Percentiles rank a stretch among this genome's conserved stretches.
Evolutionary conservation across 768 basidiomycete genomes (phyloP).

Genomic region (Macrocybe gigantea): DNA sequence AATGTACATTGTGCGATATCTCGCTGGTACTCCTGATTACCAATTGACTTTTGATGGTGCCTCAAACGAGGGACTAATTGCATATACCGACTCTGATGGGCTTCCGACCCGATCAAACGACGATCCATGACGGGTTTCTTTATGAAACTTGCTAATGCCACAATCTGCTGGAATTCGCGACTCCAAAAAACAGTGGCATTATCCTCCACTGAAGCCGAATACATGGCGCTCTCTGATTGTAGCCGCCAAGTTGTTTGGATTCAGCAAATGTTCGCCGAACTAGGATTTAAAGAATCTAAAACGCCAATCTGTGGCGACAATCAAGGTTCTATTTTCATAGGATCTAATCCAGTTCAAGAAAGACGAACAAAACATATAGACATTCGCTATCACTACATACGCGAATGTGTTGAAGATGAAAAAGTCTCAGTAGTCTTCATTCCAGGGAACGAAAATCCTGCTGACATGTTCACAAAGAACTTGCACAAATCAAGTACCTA

Average conservation of each 20-base stretch:
- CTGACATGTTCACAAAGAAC: constrained; percentile 9
- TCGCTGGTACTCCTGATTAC: constrained; percentile 12
- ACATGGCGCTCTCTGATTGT: constrained; percentile 21
- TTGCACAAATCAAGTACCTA: background rate
- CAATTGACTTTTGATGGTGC: constrained; percentile 4
- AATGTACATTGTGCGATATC: constrained; percentile 14
- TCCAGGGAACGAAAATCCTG: constrained; percentile 2
- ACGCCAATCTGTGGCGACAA: constrained; percentile 18
- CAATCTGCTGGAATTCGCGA: constrained; percentile 27
- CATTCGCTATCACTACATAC: constrained; percentile 7
- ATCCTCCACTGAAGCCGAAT: constrained; percentile 32
- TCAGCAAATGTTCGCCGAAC: constrained; percentile 15
- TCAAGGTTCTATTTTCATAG: constrained; percentile 7
- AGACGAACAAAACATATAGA: constrained; percentile 6
- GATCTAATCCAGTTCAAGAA: constrained; percentile 6
- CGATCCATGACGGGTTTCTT: constrained; percentile 27
- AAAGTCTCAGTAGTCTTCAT: background rate
- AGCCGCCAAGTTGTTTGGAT: constrained; percentile 23
- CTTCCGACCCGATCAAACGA: constrained; percentile 11
- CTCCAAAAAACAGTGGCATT: constrained; percentile 26
- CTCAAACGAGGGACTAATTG: background rate
- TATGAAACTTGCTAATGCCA: constrained; percentile 21
- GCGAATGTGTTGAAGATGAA: constrained; percentile 5
- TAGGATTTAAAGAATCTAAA: constrained; percentile 8
- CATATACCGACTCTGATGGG: constrained; percentile 15